A percentile compares a stretch with the other conserved stretches of the same genome.
Evolutionary conservation across 768 basidiomycete genomes (phyloP).

Genomic region (Dentipellis sp.): DNA sequence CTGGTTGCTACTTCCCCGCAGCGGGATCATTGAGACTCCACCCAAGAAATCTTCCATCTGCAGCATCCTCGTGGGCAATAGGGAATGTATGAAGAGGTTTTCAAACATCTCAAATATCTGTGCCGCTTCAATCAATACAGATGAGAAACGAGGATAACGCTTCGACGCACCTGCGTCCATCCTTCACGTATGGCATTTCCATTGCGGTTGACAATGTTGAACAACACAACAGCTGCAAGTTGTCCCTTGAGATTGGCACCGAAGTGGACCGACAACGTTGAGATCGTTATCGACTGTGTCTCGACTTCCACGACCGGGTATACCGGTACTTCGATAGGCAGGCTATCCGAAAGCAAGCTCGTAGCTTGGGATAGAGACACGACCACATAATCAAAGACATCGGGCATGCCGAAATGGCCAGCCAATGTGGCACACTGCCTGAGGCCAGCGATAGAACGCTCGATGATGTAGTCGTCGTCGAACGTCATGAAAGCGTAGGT

Average conservation of each 20-base stretch:
- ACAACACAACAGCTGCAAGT: conserved; percentile 91
- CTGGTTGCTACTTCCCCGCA: conserved; percentile 52
- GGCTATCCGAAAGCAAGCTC: conserved; percentile 66
- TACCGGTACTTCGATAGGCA: conserved; percentile 65
- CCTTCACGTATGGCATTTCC: conserved; percentile 90
- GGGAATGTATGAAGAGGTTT: conserved; percentile 88
- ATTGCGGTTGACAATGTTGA: conserved; percentile 96
- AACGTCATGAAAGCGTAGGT: conserved; percentile 94
- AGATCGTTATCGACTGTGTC: conserved; percentile 82
- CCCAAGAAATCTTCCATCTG: conserved; percentile 99
- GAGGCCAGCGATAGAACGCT: conserved; percentile 93
- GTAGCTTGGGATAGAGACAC: conserved; percentile 89
- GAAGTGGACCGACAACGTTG: conserved; percentile 85
- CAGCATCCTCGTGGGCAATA: conserved; percentile 82
- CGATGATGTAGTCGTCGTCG: conserved; percentile 94
- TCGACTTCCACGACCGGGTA: conserved; percentile 89
- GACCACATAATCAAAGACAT: conserved; percentile 96
- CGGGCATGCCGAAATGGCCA: conserved; percentile 78
- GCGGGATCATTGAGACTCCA: conserved; percentile 87
- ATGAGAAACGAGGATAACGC: neutral
- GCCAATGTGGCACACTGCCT: conserved; percentile 93
- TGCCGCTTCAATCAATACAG: neutral
- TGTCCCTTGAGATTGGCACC: conserved; percentile 95
- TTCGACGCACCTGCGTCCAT: conserved; percentile 72
- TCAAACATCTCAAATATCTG: conserved; percentile 99